A percentile compares a stretch with the other conserved stretches of the same genome.
Conservation (phyloP, 805 yeast species). For the Myxozyma vanderwaltii region DNA sequence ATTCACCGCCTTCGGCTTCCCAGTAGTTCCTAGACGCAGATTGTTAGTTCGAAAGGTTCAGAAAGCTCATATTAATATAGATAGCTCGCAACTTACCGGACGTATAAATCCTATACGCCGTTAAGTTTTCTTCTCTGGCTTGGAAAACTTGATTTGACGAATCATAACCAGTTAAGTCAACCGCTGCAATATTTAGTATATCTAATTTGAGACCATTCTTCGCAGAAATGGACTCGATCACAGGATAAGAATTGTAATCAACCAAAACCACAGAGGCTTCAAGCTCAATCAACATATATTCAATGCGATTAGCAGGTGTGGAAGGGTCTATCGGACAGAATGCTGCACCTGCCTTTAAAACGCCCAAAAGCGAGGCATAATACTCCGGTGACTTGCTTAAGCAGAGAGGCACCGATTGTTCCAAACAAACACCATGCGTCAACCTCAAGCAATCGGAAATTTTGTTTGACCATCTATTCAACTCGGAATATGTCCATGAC, state of each 20-base stretch:
- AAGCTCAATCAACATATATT: constrained; percentile 26
- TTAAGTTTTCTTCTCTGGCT: neutral
- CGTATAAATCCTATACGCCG: constrained; percentile 34
- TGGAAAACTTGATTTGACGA: neutral
- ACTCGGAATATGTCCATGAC: constrained; percentile 19
- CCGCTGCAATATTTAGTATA: constrained; percentile 5
- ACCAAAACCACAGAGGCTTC: constrained; percentile 15
- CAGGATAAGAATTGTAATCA: neutral
- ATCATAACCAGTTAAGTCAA: neutral
- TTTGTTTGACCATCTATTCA: constrained; percentile 17
- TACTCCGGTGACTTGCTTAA: constrained; percentile 24
- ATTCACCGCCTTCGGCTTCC: constrained; percentile 34
- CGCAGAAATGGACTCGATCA: neutral
- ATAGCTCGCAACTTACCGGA: constrained; percentile 22
- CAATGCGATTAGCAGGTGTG: constrained; percentile 21
- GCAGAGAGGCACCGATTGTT: constrained; percentile 24
- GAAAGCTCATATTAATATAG: too few relatives aligned
- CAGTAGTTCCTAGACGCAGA: constrained; percentile 28
- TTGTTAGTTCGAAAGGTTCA: too few relatives aligned
- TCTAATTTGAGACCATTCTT: neutral
- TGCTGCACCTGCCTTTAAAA: constrained; percentile 31
- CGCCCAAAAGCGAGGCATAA: constrained; percentile 23
- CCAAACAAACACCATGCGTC: neutral
- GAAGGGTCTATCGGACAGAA: constrained; percentile 33
- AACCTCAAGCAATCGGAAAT: constrained; percentile 12